Evolutionary conservation across 73 alveolate genomes (phyloP), one percentile per base, ranked within the genome.

Genomic region (Diophrys sp.): DNA sequence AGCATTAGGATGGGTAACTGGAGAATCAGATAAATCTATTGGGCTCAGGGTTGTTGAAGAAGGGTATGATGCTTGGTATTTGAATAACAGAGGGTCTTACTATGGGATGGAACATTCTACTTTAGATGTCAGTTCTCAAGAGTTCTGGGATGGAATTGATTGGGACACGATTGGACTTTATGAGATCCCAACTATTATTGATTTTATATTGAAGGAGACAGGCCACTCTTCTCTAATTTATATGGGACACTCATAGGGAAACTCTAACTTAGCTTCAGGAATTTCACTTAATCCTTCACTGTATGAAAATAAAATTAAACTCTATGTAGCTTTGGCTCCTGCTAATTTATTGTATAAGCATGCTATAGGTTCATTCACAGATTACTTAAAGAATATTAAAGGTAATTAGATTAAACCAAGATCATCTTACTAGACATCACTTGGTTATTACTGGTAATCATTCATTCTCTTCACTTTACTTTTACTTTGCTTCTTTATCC

Each of bases 61-160:
- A 44, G 62, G 62, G 5, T 18, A 44, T 18, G 62, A 44, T 44
- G 62, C 62, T 11, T 44, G 62, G 62, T 44, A 44, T 44, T 44
- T 44, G 62, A 44, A 44, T 44, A 44, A 44, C 18, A 5, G 62
- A 11, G 62, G 62, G 62, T 11, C 5, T 44, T 44, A 44, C 62
- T 44, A 44, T 44, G 62, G 62, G 62, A 44, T 44, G 62, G n/a
- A 44, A 18, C 62, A 44, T 44, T 18, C 5, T 5, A 11, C 5
- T 44, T 44, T 44, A 18, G 18, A 44, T 44, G 62, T 18, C n/a
- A 18, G 62, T 5, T 5, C 5, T 44, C 18, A 44, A 11, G 62
- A 44, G 62, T 44, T 44, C 62, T 44, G 62, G 62, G 62, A 44
- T 44, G 62, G 62, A 44, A 44, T 44, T 11, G 62, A 44, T 44